These are phyloP conservation scores for Debaryomyces singareniensis DNA, from an alignment of 1,139 yeast species.

Conservation along the genomic window DNA sequence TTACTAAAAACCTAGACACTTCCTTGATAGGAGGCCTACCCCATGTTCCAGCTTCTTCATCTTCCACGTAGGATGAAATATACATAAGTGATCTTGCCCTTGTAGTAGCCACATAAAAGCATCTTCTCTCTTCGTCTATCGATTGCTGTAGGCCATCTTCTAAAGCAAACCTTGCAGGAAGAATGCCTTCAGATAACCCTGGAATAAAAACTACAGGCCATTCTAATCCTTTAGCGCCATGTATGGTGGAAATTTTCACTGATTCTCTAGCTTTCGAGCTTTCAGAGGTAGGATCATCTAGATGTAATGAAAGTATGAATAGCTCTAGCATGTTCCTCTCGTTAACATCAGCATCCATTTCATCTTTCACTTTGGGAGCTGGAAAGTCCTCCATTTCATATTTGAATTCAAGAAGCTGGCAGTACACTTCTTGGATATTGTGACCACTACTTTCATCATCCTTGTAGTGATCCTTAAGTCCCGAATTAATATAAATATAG, in stretches of 20 bases:
- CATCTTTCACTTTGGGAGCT: constrained; percentile 21
- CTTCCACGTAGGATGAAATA: constrained; percentile 28
- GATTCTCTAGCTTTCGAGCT: constrained; percentile 15
- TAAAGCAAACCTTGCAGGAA: constrained; percentile 46
- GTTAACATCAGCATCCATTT: constrained; percentile 14
- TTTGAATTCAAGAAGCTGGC: constrained; percentile 32
- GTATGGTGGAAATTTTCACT: constrained; percentile 65
- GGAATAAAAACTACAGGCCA: constrained; percentile 92
- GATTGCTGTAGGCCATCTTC: constrained; percentile 27
- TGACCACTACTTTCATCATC: constrained; percentile 16
- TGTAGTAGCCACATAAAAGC: constrained; percentile 83
- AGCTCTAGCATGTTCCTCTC: constrained; percentile 31
- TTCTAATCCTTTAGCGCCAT: constrained; percentile 88
- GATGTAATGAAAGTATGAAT: constrained; percentile 55
- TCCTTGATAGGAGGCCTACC: constrained; percentile 16
- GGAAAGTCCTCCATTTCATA: constrained; percentile 56
- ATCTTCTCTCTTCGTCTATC: constrained; percentile 70
- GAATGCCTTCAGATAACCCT: constrained; percentile 51
- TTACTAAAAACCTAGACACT: constrained; percentile 26
- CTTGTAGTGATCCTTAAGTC: constrained; percentile 25
- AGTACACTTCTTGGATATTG: constrained; percentile 41
- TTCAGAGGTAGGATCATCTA: constrained; percentile 31
- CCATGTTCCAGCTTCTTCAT: constrained; percentile 11
- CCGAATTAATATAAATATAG: constrained; percentile 20
- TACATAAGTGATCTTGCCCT: constrained; percentile 55